Base-by-base conservation (phyloP, 164 flowering plant species). In the Annona squamosa region DNA sequence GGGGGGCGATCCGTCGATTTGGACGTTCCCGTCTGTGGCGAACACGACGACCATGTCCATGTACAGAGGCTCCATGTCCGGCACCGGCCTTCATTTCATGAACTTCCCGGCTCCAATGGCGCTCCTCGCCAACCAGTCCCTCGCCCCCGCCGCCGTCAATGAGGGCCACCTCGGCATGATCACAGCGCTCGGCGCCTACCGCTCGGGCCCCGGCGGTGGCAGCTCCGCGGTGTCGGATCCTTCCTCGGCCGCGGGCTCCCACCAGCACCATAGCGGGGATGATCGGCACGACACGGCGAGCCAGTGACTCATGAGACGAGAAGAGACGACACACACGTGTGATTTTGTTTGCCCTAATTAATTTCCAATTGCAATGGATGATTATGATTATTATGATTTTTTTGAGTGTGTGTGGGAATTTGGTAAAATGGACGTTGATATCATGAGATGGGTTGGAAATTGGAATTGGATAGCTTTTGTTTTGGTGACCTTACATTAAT, bases 91-190 rank as follows among this genome's bases (percentile, higher is more conserved):
- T 59, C 90, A 88, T 87, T 88, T 91, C 75, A 86, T 91, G 93
- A 91, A 91, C 78, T 80, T 89, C 52, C 85, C 83, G 13, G 56
- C 88, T 0, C 87, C 90, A 2, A 69, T 86, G 78, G 84, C 88
- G 47, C 76, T 83, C 13, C 70, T 88, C 83, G 91, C 96, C 0
- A 72, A 88, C 70, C 95, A 88, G 46, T 91, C 87, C 72, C 68
- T 87, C 56, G 84, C 87, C 4, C 67, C 84, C 1, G 72, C 77
- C 63, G 63, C 57, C 9, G n/a, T 78, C 43, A 76, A 76, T 3
- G 88, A 87, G 59, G 90, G 87, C 2, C 95, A 90, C n/a, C 77
- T 93, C 73, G 85, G 85, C 68, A 86, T 86, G 88, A 78, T 89
- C 1, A 82, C 91, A 0, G 92, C 92, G 0, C 79, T 88, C 17